These are phyloP conservation scores for Ophiocordyceps polyrhachis-furcata DNA, from an alignment of 2,329 filamentous ascomycete species.

Conservation along the genomic window DNA sequence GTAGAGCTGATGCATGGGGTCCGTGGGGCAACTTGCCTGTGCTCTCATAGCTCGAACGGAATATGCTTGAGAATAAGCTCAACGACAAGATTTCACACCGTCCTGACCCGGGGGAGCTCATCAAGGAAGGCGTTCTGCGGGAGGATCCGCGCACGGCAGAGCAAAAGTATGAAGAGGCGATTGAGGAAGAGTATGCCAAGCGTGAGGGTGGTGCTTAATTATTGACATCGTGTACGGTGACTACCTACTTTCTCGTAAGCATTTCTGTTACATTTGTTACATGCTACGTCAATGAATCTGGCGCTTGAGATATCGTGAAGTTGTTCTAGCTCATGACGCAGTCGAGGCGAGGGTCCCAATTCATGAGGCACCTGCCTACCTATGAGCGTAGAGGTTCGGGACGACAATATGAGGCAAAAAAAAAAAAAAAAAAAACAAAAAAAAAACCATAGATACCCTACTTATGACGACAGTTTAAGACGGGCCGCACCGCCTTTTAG, in stretches of 20 bases:
- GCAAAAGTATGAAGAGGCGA: constrained; percentile 39
- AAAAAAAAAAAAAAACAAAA: neutral
- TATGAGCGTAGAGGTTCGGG: too few relatives aligned
- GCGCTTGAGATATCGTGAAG: neutral
- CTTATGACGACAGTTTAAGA: neutral
- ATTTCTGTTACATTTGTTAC: too few relatives aligned
- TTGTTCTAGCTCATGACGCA: neutral
- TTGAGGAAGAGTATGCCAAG: constrained; percentile 46
- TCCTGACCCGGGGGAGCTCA: constrained; percentile 55
- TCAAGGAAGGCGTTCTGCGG: constrained; percentile 63
- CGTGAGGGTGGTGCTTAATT: constrained; percentile 39
- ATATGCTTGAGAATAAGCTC: constrained; percentile 72
- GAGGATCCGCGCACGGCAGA: constrained; percentile 43
- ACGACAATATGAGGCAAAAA: neutral
- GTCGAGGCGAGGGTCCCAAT: too few relatives aligned
- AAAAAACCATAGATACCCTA: neutral
- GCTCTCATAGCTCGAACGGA: constrained; percentile 46
- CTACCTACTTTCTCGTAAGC: neutral
- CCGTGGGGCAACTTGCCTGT: neutral
- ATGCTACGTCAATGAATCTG: neutral
- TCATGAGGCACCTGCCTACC: too few relatives aligned
- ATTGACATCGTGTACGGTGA: neutral
- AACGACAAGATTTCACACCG: constrained; percentile 73
- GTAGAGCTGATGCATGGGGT: neutral
- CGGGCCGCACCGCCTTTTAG: neutral